Percentiles rank a stretch among this genome's conserved stretches.
Evolutionary conservation across 257 asterid species (phyloP).

Genomic region (Jaltomata sinuosa): DNA sequence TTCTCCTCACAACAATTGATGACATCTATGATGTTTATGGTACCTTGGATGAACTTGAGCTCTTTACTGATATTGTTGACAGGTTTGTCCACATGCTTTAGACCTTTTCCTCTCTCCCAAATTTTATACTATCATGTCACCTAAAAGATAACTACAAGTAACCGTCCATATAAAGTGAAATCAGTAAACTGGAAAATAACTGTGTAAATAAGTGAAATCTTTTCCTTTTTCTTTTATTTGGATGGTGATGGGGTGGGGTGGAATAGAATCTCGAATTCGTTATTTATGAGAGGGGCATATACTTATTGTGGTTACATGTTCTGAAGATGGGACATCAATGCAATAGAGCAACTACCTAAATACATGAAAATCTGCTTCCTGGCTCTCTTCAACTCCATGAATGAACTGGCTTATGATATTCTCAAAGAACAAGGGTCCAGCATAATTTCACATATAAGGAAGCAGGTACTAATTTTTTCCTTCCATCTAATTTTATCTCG

Average conservation of each 20-base stretch:
- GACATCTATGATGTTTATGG: constrained; percentile 24
- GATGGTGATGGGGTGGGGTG: neutral
- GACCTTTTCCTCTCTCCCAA: neutral
- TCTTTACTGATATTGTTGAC: constrained; percentile 16
- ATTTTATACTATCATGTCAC: neutral
- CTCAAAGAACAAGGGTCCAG: constrained; percentile 38
- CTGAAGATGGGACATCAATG: constrained; percentile 33
- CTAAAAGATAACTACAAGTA: neutral
- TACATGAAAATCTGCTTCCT: constrained; percentile 34
- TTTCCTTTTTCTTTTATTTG: neutral
- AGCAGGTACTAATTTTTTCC: constrained; percentile 13
- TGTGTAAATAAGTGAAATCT: neutral
- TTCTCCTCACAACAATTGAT: constrained; percentile 8
- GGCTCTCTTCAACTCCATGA: constrained; percentile 32
- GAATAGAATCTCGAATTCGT: neutral
- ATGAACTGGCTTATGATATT: constrained; percentile 39
- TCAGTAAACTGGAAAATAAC: neutral
- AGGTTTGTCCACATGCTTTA: constrained; percentile 14
- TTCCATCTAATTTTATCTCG: neutral
- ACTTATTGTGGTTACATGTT: neutral
- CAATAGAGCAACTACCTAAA: constrained; percentile 29
- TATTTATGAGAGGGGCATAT: neutral
- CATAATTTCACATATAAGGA: constrained; percentile 23
- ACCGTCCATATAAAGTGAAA: neutral
- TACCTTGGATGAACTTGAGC: constrained; percentile 18